Base-by-base conservation (phyloP, 768 basidiomycete species). In the Pleurotus tuber-regium region DNA sequence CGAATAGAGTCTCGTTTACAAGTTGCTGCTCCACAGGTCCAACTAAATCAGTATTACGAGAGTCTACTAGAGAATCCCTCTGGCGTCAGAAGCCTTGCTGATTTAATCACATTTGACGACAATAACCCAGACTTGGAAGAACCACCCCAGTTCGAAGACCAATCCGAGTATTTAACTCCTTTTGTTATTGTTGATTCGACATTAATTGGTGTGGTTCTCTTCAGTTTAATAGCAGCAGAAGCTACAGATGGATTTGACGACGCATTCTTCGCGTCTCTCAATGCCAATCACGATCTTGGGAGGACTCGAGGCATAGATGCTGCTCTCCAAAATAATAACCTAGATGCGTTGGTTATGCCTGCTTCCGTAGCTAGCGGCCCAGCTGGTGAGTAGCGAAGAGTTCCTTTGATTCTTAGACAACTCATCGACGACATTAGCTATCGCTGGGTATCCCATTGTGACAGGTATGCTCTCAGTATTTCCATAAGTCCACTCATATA, bases 371-470 rank as follows among this genome's bases (percentile, higher is more conserved):
- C 71, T 4, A 69, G 68, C n/a, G 58, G 58, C 0, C 74, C 73
- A 10, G 69, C 72, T 55, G 74, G 74, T 73, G 47, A 43, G 59
- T 25, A 11, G 35, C 18, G 14, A 5, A 14, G 11, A 29, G 3
- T 21, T 25, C 35, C 11, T 14, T 36, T 14, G 14, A 28, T 26
- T 43, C 29, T 28, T 43, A 30, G 9, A 26, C 43, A 8, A 43
- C 23, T 12, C 19, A 30, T 61, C 55, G 14, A 57, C 65, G 50
- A 49, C 50, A 19, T 16, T 38, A 66, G 84, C 83, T 2, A 76
- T 85, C 51, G 79, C 81, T 3, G 85, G 83, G 5, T 86, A 84
- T 55, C 84, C 85, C 1, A 80, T 57, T 4, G n/a, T 52, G 19
- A 11, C 41, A 23, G 4, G 21, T 24, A 3, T 4, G 46, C 1